Conservation (phyloP, 2,329 filamentous ascomycete genomes). For the Blastomyces gilchristii region DNA sequence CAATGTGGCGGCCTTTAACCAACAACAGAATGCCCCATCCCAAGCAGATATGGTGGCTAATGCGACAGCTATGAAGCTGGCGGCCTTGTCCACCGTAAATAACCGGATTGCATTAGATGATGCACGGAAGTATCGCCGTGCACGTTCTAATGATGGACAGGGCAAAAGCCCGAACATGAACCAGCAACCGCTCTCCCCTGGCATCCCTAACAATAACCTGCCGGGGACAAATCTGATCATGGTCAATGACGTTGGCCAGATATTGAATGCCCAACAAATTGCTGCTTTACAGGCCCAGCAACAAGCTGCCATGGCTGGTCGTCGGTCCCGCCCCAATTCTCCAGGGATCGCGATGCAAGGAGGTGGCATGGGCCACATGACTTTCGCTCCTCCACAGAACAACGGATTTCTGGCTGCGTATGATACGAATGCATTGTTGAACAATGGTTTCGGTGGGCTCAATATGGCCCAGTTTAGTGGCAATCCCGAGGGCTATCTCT, state of each 20-base stretch:
- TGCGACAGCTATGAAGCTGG: constrained; percentile 96
- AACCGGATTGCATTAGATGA: constrained; percentile 96
- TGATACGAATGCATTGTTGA: constrained; percentile 61
- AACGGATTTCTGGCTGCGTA: constrained; percentile 91
- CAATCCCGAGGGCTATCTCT: constrained; percentile 74
- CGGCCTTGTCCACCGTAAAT: constrained; percentile 92
- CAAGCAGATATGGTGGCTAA: constrained; percentile 98
- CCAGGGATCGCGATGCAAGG: constrained; percentile 75
- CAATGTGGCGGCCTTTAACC: constrained; percentile 76
- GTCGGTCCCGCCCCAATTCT: constrained; percentile 75
- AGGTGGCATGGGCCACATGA: constrained; percentile 44
- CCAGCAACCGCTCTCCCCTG: constrained; percentile 57
- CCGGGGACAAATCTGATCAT: constrained; percentile 74
- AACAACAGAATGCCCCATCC: constrained; percentile 41
- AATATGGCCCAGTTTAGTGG: constrained; percentile 64
- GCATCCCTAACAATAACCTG: constrained; percentile 52
- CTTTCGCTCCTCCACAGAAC: constrained; percentile 79
- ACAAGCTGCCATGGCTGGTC: constrained; percentile 41
- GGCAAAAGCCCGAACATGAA: constrained; percentile 34
- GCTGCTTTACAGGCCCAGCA: constrained; percentile 65
- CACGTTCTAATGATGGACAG: constrained; percentile 72
- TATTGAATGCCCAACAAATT: constrained; percentile 75
- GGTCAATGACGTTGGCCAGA: constrained; percentile 87
- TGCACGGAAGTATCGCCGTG: constrained; percentile 87
- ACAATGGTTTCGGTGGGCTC: constrained; percentile 59